Evolutionary conservation across 345 rosid species (phyloP), one percentile per base, ranked within the genome.

Genomic region (Xanthoceras sorbifolium): DNA sequence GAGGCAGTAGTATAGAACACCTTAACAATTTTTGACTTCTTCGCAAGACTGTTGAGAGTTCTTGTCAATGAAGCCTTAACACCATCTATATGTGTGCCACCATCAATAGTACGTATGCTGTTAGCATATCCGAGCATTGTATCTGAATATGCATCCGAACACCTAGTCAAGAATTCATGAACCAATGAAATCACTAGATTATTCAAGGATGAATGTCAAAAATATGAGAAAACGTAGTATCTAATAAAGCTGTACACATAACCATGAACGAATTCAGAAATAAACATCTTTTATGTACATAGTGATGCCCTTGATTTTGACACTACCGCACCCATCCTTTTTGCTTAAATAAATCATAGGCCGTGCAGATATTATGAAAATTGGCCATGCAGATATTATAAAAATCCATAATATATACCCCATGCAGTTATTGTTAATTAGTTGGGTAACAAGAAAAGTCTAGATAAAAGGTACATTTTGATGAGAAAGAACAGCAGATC

Each of bases 81-180:
- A 80, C 99, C 99, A 29, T 97, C 99, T 73, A 97, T 92, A 76
- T 97, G 98, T 59, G 98, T 97, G 62, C 98, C 98, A 82, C 97
- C 99, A 87, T 97, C 99, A 85, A 92, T 76, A 42, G 97, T 97
- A 6, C 97, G 94, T 75, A 94, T 91, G 86, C 99, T 94, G 85
- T 97, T 97, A 64, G 98, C 97, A 77, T 97, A 97, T 76, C 99
- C 99, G 32, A 97, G 86, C 83, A 93, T 80, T 68, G 95, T 93
- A 86, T 93, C 99, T 59, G 99, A 92, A 85, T 96, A 96, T 78
- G 95, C 98, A 91, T 96, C 98, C 57, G 92, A 88, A 79, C 97
- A 96, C 99, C 99, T 94, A 71, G 74, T 61, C 77, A 75, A 81
- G 69, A 81, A 81, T 40, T 25, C 55, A 81, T 44, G 61, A 67